Evolutionary conservation across 176 grass and related monocot genomes (phyloP).

Genomic region (Triticum monococcum): DNA sequence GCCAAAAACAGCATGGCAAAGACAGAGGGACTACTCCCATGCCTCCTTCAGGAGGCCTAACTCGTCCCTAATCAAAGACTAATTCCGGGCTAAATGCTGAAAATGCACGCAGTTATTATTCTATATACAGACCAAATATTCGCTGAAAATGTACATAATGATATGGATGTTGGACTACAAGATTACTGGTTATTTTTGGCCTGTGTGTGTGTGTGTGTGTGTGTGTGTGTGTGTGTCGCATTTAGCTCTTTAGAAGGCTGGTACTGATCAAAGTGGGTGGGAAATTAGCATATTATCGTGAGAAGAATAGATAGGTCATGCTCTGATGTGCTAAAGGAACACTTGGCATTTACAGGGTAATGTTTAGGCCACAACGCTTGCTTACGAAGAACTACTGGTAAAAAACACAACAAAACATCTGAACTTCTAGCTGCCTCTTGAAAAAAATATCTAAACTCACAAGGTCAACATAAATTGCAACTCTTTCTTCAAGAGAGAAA

Average conservation of each 20-base stretch:
- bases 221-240: not conserved
- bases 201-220: not conserved
- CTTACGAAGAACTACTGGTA: not conserved
- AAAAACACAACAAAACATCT: not conserved
- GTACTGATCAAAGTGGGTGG: not conserved
- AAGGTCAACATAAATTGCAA: no score
- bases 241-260: not conserved
- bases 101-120: not conserved
- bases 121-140: not conserved
- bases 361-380: not conserved
- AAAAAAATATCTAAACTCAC: no score
- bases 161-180: not conserved
- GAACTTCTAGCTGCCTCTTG: not conserved
- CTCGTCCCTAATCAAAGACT: no score
- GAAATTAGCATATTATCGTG: not conserved
- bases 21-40: no score
- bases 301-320: not conserved
- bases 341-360: not conserved
- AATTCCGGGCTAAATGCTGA: not conserved
- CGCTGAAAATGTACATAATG: not conserved
- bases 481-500: no score
- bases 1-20: no score
- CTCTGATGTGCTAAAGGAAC: not conserved
- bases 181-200: not conserved
- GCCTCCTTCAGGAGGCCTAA: no score